Evolutionary conservation across 2,329 filamentous ascomycete genomes (phyloP), one percentile per base, ranked within the genome.

Genomic region (Dactylonectria macrodidyma): DNA sequence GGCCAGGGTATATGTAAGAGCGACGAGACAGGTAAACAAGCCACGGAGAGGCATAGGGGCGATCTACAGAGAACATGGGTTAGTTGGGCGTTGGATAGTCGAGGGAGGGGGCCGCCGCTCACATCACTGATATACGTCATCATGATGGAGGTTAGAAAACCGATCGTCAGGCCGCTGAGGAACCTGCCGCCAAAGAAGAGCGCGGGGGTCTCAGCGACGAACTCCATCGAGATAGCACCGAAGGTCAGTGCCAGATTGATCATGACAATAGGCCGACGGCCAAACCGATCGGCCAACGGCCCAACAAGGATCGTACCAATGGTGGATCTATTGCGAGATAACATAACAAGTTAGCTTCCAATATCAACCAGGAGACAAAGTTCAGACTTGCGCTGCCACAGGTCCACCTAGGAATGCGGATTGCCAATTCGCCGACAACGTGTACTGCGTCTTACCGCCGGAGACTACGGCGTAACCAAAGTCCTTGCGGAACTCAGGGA

Each of bases 41-140:
- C 68, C 68, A 26, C 66, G 68, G 3, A 70, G 66, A 2, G 68
- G 66, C 2, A 70, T 24, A n/a, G 68, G 68, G 0, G 66, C 48
- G 22, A 70, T 61, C 62, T 69, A 3, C 2, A 8, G 11, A 3
- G 1, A 1, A 2, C 41, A 33, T 54, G 1, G 51, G 34, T 2
- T 14, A 6, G 12, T 22, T 16, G 8, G 19, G 19, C 19, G 19
- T 19, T 19, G 19, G 19, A 19, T 19, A 19, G 19, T 19, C 1
- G 19, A 19, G 19, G 19, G 19, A 19, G 19, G 19, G 19, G 19
- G 19, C 52, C n/a, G 22, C 2, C 26, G 16, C 58, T 44, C 22
- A 66, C 65, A 51, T 71, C 68, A 59, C 68, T 57, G 6, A 71
- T 69, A 22, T 71, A 71, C 24, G 59, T 65, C 26, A 69, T 48